A percentile compares a stretch with the other conserved stretches of the same genome.
Conservation (phyloP, 495 filamentous ascomycete species). For the Astrothelium macrocarpum region DNA sequence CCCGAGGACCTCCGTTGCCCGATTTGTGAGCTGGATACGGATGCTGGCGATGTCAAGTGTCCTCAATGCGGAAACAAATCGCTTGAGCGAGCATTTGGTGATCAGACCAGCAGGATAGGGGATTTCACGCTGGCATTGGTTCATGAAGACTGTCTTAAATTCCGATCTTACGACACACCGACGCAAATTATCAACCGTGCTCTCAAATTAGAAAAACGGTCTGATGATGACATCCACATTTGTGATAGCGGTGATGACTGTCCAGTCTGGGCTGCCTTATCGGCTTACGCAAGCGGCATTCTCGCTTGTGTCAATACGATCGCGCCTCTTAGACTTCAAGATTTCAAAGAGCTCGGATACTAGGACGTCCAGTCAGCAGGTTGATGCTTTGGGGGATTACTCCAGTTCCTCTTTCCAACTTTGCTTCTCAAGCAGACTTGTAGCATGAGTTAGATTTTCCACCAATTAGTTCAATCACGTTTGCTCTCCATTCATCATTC, state of each 20-base stretch:
- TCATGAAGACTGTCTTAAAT: background rate
- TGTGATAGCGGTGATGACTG: background rate
- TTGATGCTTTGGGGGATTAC: background rate
- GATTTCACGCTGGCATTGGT: background rate
- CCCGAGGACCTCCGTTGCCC: too few species aligned
- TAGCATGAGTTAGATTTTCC: too few species aligned
- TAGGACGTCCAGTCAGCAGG: background rate
- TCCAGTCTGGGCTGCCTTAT: background rate
- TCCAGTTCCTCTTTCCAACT: background rate
- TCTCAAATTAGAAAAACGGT: too few species aligned
- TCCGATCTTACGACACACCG: background rate
- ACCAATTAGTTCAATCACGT: too few species aligned
- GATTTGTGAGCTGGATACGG: too few species aligned
- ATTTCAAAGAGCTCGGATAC: background rate
- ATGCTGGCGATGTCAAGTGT: too few species aligned
- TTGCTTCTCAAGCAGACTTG: background rate
- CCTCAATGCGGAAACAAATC: too few species aligned
- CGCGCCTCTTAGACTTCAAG: background rate
- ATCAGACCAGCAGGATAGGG: background rate
- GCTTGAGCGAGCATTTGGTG: too few species aligned
- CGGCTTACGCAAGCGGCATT: background rate
- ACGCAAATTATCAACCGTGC: too few species aligned
- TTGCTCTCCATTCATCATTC: too few species aligned
- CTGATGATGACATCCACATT: too few species aligned
- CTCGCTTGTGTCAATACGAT: background rate